Evolutionary conservation across 495 filamentous ascomycete species (phyloP).

Genomic region (Eremomyces bilateralis): DNA sequence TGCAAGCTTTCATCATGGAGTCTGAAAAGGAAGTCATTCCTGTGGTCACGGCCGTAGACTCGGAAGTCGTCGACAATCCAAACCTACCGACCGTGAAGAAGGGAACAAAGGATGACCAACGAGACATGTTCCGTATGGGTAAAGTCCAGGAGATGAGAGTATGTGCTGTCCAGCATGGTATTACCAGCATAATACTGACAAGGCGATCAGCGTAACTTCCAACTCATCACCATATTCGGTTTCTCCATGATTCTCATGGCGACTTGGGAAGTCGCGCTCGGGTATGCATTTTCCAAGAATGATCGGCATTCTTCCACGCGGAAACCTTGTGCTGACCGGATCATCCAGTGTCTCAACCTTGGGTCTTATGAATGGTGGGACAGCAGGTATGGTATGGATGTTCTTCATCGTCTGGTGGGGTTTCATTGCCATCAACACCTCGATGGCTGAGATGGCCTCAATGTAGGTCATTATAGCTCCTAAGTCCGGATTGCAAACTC

Average conservation of each 20-base stretch:
- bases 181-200: not conserved
- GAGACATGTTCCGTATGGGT: slow-evolving; percentile 2
- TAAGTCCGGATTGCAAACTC: not conserved
- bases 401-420: slow-evolving; percentile 2
- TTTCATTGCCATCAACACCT: slow-evolving; percentile 3
- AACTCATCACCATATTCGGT: slow-evolving; percentile 13
- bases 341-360: not conserved
- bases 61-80: not conserved
- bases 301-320: not conserved
- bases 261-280: slow-evolving; percentile 11
- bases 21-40: no score
- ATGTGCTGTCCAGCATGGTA: not conserved
- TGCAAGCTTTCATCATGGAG: no score
- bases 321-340: slow-evolving; percentile 1
- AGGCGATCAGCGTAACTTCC: slow-evolving; percentile 11
- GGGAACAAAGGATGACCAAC: not conserved
- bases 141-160: slow-evolving; percentile 1
- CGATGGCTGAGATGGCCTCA: not conserved
- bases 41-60: no score
- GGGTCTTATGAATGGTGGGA: slow-evolving; percentile 3
- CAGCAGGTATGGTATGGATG: slow-evolving; percentile 3
- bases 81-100: not conserved
- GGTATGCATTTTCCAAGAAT: not conserved
- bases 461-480: not conserved
- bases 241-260: slow-evolving; percentile 13